Evolutionary conservation across 495 filamentous ascomycete genomes (phyloP).

Genomic region (Neurospora sublineolata): DNA sequence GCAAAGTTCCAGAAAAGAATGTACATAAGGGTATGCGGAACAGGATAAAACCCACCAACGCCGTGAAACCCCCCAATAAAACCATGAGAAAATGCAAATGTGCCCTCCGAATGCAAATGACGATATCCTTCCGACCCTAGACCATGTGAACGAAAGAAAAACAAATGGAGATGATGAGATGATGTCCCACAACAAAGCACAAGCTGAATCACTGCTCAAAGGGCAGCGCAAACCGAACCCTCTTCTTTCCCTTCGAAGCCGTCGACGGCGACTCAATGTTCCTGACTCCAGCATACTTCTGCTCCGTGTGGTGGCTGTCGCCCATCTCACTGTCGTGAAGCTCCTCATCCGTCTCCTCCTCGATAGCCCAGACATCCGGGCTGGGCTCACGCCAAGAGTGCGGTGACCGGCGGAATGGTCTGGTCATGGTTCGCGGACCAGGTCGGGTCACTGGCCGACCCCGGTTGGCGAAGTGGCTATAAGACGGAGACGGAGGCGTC

Average conservation of each 20-base stretch:
- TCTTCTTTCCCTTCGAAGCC: slow-evolving; percentile 39
- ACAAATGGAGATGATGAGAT: background rate
- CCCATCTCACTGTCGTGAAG: slow-evolving; percentile 22
- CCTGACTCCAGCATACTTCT: slow-evolving; percentile 6
- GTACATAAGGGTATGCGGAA: background rate
- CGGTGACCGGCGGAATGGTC: slow-evolving; percentile 20
- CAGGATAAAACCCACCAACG: background rate
- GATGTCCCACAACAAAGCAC: background rate
- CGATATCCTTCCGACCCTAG: background rate
- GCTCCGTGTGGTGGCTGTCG: slow-evolving; percentile 13
- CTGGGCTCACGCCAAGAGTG: slow-evolving; percentile 41
- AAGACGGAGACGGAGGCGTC: background rate
- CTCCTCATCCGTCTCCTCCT: slow-evolving; percentile 38
- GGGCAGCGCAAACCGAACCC: slow-evolving; percentile 38
- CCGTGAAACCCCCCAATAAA: background rate
- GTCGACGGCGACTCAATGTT: slow-evolving; percentile 25
- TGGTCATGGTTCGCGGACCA: background rate
- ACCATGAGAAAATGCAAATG: background rate
- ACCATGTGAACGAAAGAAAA: background rate
- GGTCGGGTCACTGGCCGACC: slow-evolving; percentile 3
- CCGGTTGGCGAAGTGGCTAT: background rate
- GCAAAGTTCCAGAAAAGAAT: background rate
- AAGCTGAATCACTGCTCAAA: slow-evolving; percentile 9
- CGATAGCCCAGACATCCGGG: slow-evolving; percentile 40
- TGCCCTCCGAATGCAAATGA: background rate